Evolutionary conservation across 192 early-diverging fungal genomes (phyloP).

Genomic region (Bifiguratus adelaidae): DNA sequence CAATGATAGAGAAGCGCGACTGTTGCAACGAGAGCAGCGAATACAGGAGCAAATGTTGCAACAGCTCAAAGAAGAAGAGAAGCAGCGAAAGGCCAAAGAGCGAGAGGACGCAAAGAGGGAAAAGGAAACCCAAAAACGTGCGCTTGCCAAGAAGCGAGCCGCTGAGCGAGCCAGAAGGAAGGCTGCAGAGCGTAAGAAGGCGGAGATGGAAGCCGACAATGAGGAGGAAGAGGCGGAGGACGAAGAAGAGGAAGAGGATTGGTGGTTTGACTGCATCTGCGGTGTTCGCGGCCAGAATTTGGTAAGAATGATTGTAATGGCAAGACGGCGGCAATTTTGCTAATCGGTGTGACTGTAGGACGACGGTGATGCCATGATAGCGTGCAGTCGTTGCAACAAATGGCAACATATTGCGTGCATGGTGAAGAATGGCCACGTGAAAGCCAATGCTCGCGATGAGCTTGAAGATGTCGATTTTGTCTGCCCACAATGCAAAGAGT

Average conservation of each 20-base stretch:
- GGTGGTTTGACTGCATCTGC: slow-evolving; percentile 37
- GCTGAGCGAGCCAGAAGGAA: slow-evolving; percentile 13
- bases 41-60: slow-evolving; percentile 17
- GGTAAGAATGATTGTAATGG: slow-evolving; percentile 13
- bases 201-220: slow-evolving; percentile 9
- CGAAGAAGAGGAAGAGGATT: slow-evolving; percentile 26
- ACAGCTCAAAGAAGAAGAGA: slow-evolving; percentile 5
- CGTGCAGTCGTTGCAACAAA: slow-evolving; percentile 50
- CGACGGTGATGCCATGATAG: slow-evolving; percentile 64
- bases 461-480: slow-evolving; percentile 38
- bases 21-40: slow-evolving; percentile 21
- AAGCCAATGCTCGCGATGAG: no score
- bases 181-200: not conserved
- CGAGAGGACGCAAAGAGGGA: slow-evolving; percentile 12
- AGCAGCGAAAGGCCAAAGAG: slow-evolving; percentile 18
- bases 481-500: slow-evolving; percentile 27
- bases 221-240: slow-evolving; percentile 17
- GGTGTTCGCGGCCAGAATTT: slow-evolving; percentile 31
- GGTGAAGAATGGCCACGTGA: no score
- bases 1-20: slow-evolving; percentile 11
- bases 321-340: not conserved
- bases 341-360: slow-evolving; percentile 14
- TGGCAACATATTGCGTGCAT: slow-evolving; percentile 70
- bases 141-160: slow-evolving; percentile 16
- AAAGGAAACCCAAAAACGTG: slow-evolving; percentile 1